A percentile compares a stretch with the other conserved stretches of the same genome.
Evolutionary conservation across 306 rosid genomes (phyloP).

Genomic region (Echinosophora koreensis): DNA sequence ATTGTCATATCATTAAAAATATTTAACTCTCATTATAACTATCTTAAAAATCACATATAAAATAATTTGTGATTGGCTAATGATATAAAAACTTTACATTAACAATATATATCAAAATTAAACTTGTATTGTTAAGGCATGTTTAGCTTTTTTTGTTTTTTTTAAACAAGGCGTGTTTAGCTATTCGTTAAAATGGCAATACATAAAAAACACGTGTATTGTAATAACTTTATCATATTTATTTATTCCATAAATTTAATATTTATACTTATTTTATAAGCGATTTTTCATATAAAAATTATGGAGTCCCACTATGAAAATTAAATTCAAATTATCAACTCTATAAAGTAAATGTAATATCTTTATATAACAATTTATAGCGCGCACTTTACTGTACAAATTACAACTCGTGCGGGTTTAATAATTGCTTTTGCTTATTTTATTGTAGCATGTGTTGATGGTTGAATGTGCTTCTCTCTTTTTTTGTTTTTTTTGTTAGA

Average conservation of each 20-base stretch:
- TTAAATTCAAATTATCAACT: not conserved
- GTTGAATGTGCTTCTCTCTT: not conserved
- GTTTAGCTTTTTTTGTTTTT: no score
- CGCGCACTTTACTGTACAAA: not conserved
- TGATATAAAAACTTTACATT: no score
- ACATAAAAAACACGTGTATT: not conserved
- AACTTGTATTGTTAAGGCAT: no score
- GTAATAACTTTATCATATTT: not conserved
- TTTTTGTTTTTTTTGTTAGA: no score
- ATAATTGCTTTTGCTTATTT: slow-evolving; percentile 28
- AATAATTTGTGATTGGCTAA: no score
- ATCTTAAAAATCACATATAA: no score
- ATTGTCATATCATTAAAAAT: no score
- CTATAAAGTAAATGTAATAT: not conserved
- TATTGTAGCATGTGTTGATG: not conserved
- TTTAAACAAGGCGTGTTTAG: no score
- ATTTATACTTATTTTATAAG: not conserved
- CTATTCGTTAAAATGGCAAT: not conserved
- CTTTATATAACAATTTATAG: not conserved
- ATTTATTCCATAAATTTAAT: not conserved
- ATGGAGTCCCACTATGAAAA: not conserved
- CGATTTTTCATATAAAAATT: not conserved
- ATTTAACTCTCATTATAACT: no score
- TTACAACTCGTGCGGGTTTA: slow-evolving; percentile 1
- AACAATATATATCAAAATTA: no score